These are phyloP conservation scores for Lanmaoa pseudosensibilis DNA, from an alignment of 768 basidiomycete species.

Conservation along the genomic window DNA sequence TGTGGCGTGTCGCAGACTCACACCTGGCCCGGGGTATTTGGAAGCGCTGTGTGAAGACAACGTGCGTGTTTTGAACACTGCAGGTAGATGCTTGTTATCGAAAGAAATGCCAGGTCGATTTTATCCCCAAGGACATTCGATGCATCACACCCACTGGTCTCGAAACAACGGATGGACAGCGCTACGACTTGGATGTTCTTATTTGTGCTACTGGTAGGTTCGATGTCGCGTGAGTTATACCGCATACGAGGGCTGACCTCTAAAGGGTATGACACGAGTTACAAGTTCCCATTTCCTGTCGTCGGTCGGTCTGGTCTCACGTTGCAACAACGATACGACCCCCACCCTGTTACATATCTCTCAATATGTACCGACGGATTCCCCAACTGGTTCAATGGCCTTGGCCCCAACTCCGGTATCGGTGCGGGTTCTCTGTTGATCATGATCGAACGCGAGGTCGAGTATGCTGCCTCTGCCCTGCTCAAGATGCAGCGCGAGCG, in stretches of 20 bases:
- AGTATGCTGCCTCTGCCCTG: constrained; percentile 54
- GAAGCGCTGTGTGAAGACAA: constrained; percentile 65
- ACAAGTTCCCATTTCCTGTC: constrained; percentile 48
- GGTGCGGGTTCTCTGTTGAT: constrained; percentile 57
- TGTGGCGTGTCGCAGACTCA: constrained; percentile 61
- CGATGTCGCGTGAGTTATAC: neutral
- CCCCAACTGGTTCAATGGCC: constrained; percentile 63
- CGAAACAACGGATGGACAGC: constrained; percentile 53
- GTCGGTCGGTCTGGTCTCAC: constrained; percentile 53
- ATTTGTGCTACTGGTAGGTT: constrained; percentile 57
- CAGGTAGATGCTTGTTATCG: neutral
- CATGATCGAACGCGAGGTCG: constrained; percentile 55
- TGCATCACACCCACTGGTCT: constrained; percentile 55
- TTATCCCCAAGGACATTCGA: constrained; percentile 49
- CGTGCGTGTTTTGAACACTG: constrained; percentile 20
- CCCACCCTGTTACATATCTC: constrained; percentile 59
- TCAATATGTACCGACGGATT: constrained; percentile 60
- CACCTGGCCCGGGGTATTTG: constrained; percentile 67
- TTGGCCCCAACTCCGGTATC: constrained; percentile 58
- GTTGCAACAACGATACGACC: constrained; percentile 53
- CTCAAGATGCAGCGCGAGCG: constrained; percentile 63
- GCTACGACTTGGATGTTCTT: constrained; percentile 56
- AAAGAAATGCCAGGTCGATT: constrained; percentile 36
- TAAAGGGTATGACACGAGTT: constrained; percentile 47
- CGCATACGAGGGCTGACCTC: neutral